phyloP scores from a whole-genome alignment of 2,329 filamentous ascomycete genomes.

The Salinomyces thailandicus region DNA sequence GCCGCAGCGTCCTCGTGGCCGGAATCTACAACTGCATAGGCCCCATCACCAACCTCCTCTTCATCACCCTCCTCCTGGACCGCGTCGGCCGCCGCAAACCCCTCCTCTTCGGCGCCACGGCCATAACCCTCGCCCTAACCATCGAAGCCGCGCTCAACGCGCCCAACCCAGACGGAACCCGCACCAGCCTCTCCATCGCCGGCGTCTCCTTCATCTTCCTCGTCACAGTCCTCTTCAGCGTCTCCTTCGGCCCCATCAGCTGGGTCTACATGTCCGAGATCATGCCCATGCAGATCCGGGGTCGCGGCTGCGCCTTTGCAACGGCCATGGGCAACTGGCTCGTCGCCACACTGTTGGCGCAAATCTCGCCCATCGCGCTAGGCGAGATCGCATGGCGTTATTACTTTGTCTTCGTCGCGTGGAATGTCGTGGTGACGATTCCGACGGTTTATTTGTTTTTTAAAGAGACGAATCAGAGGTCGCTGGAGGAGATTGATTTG shows the following conservation, averaged over 20 bases:
- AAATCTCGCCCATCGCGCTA: constrained; percentile 46
- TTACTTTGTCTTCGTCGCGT: constrained; percentile 42
- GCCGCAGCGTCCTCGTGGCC: constrained; percentile 43
- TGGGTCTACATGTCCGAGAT: constrained; percentile 58
- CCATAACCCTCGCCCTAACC: constrained; percentile 47
- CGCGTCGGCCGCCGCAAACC: constrained; percentile 43
- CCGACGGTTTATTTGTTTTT: constrained; percentile 9
- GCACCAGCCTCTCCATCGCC: constrained; percentile 43
- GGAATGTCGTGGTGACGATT: constrained; percentile 33
- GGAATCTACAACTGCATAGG: constrained; percentile 53
- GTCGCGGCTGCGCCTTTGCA: constrained; percentile 47
- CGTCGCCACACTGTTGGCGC: constrained; percentile 49
- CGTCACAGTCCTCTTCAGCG: constrained; percentile 48
- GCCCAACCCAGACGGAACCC: constrained; percentile 33
- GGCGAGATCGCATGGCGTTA: constrained; percentile 26
- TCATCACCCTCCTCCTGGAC: constrained; percentile 49
- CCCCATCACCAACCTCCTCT: constrained; percentile 47
- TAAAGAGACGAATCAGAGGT: constrained; percentile 22
- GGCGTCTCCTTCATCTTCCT: constrained; percentile 57
- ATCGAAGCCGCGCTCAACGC: constrained; percentile 51
- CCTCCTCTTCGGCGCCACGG: constrained; percentile 43
- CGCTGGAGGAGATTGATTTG: constrained; percentile 26
- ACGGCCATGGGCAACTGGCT: constrained; percentile 51
- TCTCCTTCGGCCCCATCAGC: constrained; percentile 49
- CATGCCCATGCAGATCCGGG: constrained; percentile 36